Evolutionary conservation across 164 flowering plant genomes (phyloP).

Genomic region (Nymphaea colorata): DNA sequence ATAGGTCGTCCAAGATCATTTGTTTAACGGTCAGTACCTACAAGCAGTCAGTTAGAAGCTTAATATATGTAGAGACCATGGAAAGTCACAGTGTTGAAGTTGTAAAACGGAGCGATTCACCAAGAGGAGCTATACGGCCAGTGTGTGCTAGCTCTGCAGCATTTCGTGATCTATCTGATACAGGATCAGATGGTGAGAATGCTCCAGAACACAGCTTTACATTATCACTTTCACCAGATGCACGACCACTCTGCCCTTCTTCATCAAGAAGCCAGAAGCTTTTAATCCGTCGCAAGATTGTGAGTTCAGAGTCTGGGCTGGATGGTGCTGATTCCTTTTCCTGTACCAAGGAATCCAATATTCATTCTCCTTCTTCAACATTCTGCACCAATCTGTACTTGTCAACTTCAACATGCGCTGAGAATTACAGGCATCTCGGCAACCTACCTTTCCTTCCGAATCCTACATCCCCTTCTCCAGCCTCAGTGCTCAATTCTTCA

Average conservation of each 20-base stretch:
- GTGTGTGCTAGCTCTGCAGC: conserved; percentile 14
- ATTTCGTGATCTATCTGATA: conserved; percentile 11
- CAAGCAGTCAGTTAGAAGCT: no score
- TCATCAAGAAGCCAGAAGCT: conserved; percentile 10
- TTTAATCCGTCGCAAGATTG: conserved; percentile 6
- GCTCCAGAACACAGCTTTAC: conserved; percentile 8
- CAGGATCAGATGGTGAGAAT: conserved; percentile 18
- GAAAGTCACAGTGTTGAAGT: conserved; percentile 17
- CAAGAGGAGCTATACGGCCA: conserved; percentile 15
- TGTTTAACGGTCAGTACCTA: no score
- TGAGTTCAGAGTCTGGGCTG: conserved; percentile 10
- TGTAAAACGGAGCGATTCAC: conserved; percentile 18
- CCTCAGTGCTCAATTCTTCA: conserved; percentile 24
- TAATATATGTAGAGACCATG: conserved; percentile 14
- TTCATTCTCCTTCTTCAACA: conserved; percentile 35
- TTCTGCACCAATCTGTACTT: conserved; percentile 49
- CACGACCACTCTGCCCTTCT: conserved; percentile 9
- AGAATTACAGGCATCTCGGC: conserved; percentile 29
- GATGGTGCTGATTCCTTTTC: conserved; percentile 14
- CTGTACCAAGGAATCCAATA: conserved; percentile 13
- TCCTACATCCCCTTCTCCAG: conserved; percentile 24
- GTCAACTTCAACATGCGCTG: conserved; percentile 47
- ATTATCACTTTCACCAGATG: conserved; percentile 6
- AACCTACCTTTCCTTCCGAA: conserved; percentile 58
- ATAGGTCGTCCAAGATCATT: no score